phyloP scores from a whole-genome alignment of 2,329 filamentous ascomycete genomes.

The Trichoderma harzianum region DNA sequence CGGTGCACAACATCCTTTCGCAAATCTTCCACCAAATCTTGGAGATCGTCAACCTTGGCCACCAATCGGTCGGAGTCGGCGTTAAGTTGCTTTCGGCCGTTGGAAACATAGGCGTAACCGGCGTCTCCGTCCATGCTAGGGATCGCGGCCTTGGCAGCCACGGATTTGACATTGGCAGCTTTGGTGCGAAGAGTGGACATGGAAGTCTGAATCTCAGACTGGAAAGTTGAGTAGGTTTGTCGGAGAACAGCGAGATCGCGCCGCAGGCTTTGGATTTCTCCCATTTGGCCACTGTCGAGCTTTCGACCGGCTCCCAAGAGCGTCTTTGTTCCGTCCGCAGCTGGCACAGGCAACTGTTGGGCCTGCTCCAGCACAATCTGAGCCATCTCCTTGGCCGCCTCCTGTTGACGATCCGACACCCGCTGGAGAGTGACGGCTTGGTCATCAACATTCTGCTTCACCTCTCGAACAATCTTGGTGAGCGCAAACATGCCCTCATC shows the following conservation, averaged over 20 bases:
- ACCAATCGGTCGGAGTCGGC: slow-evolving; percentile 88
- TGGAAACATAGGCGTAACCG: slow-evolving; percentile 81
- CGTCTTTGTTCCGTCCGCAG: slow-evolving; percentile 41
- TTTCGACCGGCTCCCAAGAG: slow-evolving; percentile 37
- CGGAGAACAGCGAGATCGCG: slow-evolving; percentile 87
- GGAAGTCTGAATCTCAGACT: slow-evolving; percentile 80
- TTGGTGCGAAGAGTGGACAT: slow-evolving; percentile 83
- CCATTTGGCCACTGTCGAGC: slow-evolving; percentile 60
- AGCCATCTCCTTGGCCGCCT: slow-evolving; percentile 83
- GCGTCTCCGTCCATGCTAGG: slow-evolving; percentile 70
- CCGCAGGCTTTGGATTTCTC: slow-evolving; percentile 76
- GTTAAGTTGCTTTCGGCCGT: slow-evolving; percentile 81
- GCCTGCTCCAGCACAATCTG: slow-evolving; percentile 13
- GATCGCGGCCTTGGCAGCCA: slow-evolving; percentile 66
- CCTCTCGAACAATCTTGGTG: slow-evolving; percentile 77
- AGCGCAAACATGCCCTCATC: slow-evolving; percentile 85
- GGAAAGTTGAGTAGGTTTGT: slow-evolving; percentile 90
- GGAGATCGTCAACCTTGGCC: slow-evolving; percentile 90
- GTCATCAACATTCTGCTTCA: slow-evolving; percentile 78
- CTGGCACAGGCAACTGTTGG: slow-evolving; percentile 45
- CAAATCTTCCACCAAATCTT: slow-evolving; percentile 92
- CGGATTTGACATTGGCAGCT: slow-evolving; percentile 74
- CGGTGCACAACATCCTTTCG: slow-evolving; percentile 94
- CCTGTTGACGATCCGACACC: slow-evolving; percentile 86
- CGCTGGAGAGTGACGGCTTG: slow-evolving; percentile 78